These are phyloP conservation scores for Ceraceosorus bombacis DNA, from an alignment of 1,284 basidiomycete species.

Conservation along the genomic window DNA sequence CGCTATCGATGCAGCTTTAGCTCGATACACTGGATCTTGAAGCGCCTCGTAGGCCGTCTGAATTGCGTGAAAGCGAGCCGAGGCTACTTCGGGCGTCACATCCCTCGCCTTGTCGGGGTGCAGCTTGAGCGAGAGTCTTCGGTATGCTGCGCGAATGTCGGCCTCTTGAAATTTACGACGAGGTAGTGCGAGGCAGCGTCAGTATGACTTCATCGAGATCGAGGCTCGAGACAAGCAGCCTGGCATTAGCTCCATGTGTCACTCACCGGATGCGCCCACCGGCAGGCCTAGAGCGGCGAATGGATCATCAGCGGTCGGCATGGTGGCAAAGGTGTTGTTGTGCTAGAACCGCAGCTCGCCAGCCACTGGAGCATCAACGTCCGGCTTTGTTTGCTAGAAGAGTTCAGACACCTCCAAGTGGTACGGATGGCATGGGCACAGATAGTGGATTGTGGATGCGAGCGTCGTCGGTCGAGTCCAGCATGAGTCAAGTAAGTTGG, in stretches of 20 bases:
- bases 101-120: constrained; percentile 23
- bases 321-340: neutral
- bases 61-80: constrained; percentile 77
- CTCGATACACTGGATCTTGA: constrained; percentile 69
- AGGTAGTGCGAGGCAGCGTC: too few relatives aligned
- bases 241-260: too few relatives aligned
- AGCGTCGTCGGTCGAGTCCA: too few relatives aligned
- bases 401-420: too few relatives aligned
- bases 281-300: neutral
- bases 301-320: neutral
- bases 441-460: too few relatives aligned
- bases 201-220: too few relatives aligned
- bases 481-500: too few relatives aligned
- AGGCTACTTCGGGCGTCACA: constrained; percentile 50
- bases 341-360: too few relatives aligned
- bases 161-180: neutral
- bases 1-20: constrained; percentile 72
- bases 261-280: neutral
- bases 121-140: constrained; percentile 13
- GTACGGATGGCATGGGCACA: too few relatives aligned
- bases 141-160: constrained; percentile 17
- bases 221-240: too few relatives aligned
- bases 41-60: constrained; percentile 77
- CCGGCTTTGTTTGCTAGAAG: too few relatives aligned
- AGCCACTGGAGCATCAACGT: too few relatives aligned